Evolutionary conservation across 192 early-diverging fungal species (phyloP).

Genomic region (Backusella sp.): DNA sequence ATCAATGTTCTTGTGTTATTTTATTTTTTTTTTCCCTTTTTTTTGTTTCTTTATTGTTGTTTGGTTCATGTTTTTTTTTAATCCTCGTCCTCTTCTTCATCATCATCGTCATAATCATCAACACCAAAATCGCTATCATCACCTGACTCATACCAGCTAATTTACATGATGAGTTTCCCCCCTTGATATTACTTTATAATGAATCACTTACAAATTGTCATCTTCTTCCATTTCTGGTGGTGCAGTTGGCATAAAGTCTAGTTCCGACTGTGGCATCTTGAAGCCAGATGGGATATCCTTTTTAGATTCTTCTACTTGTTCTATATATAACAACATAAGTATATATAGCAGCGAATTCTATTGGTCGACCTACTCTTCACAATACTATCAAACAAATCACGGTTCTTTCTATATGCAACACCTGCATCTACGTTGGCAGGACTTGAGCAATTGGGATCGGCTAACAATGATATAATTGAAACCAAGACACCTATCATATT

Average conservation of each 20-base stretch:
- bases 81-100: constrained; percentile 31
- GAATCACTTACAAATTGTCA: constrained; percentile 34
- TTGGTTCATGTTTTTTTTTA: not conserved
- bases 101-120: constrained; percentile 41
- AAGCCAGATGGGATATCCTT: constrained; percentile 48
- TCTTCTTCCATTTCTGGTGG: constrained; percentile 41
- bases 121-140: constrained; percentile 42
- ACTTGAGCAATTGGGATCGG: constrained; percentile 51
- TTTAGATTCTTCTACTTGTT: constrained; percentile 48
- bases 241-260: constrained; percentile 37
- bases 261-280: constrained; percentile 43
- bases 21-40: not conserved
- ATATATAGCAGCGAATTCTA: not conserved
- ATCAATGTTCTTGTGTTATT: not conserved
- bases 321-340: constrained; percentile 15
- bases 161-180: not conserved
- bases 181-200: not conserved
- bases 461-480: constrained; percentile 46
- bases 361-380: constrained; percentile 33
- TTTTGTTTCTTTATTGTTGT: not conserved
- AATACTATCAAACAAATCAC: constrained; percentile 34
- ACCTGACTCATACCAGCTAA: constrained; percentile 39
- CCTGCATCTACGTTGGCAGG: constrained; percentile 56
- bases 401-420: constrained; percentile 45
- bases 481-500: constrained; percentile 42